Evolutionary conservation across 176 grass and related monocot genomes (phyloP), one percentile per base, ranked within the genome.

Genomic region (Bromus sterilis): DNA sequence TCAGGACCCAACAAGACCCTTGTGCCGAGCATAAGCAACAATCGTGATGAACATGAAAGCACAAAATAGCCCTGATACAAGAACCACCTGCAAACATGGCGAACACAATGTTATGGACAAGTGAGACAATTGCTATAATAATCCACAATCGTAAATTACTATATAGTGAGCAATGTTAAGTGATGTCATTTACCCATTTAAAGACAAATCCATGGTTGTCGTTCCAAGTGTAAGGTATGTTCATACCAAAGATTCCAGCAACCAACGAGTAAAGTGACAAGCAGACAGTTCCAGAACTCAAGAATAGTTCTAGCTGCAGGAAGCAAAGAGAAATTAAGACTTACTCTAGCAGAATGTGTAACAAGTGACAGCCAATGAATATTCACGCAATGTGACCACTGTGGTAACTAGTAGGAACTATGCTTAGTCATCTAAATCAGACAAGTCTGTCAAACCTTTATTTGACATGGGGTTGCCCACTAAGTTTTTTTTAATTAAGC

Each of bases 1-100:
- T 99, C 87, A 99, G 23, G 97, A 99, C 62, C 97, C 97, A 67
- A 99, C 87, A 25, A 99, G 93, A n/a, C 97, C 97, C 90, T 99
- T 99, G 79, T 91, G 91, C 49, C 97, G 89, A 84, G 97, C 97
- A 85, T 99, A 94, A 70, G 93, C 91, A 71, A 96, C 85, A 73
- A 99, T 99, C 5, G 59, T 76, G 86, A 90, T 66, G 26, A 99
- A 99, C 33, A 99, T 53, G 51, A 90, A 61, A 11, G 76, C 88
- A 20, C 60, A 93, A 62, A 83, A 75, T 26, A 96, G 60, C 30
- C 97, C 97, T 14, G 93, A 90, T 14, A 95, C 73, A 43, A 89
- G 59, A 60, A 96, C 85, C 72, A 99, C 97, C 93, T 99, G 83
- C 53, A 25, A 25, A 87, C 29, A 3, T 43, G 24, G 69, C 74